These are phyloP conservation scores for Xerocomellus chrysenteron DNA, from an alignment of 768 basidiomycete species.

Conservation along the genomic window DNA sequence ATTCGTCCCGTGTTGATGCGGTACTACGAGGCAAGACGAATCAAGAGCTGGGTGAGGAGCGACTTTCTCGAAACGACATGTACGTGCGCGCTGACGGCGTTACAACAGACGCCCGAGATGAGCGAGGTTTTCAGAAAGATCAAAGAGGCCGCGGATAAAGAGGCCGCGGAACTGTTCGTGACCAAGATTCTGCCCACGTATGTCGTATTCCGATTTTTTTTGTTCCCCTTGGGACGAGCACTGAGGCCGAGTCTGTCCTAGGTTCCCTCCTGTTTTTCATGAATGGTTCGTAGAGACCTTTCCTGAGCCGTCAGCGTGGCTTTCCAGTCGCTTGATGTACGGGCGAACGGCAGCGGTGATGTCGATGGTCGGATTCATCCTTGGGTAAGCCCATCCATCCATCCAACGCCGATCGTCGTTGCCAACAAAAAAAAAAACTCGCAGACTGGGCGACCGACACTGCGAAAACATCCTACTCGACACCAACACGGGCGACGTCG, in stretches of 20 bases:
- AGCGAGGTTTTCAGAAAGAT: constrained; percentile 46
- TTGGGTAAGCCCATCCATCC: constrained; percentile 57
- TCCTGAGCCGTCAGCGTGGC: constrained; percentile 95
- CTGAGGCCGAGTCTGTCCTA: constrained; percentile 24
- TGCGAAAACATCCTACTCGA: constrained; percentile 96
- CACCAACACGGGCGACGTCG: constrained; percentile 79
- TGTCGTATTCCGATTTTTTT: constrained; percentile 17
- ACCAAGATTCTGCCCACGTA: constrained; percentile 58
- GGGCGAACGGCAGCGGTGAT: constrained; percentile 92
- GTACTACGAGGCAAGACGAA: constrained; percentile 55
- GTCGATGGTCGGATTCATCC: constrained; percentile 97
- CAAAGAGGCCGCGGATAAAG: constrained; percentile 48
- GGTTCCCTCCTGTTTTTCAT: constrained; percentile 85
- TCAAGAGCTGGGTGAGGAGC: constrained; percentile 48
- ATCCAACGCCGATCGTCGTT: background rate
- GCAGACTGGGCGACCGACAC: constrained; percentile 95
- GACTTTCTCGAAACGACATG: background rate
- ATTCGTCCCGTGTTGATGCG: constrained; percentile 73
- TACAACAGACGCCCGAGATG: constrained; percentile 42
- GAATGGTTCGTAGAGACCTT: constrained; percentile 98
- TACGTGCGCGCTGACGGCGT: background rate
- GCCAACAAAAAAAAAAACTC: background rate
- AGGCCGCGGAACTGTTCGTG: constrained; percentile 51
- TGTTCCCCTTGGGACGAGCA: background rate
- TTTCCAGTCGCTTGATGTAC: constrained; percentile 83